Conservation (phyloP, 345 rosid genomes). For the Adansonia digitata region DNA sequence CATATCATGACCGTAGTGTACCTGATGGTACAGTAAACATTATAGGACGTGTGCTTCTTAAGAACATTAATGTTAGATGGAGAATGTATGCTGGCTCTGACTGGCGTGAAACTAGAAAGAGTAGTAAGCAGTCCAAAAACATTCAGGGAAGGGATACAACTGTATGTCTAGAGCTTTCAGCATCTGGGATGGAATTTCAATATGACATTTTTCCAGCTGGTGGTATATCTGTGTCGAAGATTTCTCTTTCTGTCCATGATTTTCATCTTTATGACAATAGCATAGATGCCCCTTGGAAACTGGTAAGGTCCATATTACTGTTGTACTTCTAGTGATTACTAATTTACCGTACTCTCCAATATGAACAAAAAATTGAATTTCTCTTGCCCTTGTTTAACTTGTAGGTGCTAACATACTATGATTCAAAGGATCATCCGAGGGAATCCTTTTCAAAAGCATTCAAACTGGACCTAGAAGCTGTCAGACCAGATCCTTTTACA, state of each 20-base stretch:
- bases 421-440: conserved; percentile 85
- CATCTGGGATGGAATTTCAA: conserved; percentile 57
- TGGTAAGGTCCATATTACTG: conserved; percentile 43
- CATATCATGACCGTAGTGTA: conserved; percentile 21
- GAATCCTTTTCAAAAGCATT: conserved; percentile 77
- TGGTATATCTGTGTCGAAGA: conserved; percentile 57
- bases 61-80: conserved; percentile 67
- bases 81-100: conserved; percentile 78
- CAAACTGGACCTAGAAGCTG: conserved; percentile 76
- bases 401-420: conserved; percentile 71
- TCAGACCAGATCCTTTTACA: conserved; percentile 75
- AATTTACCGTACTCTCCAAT: conserved; percentile 10
- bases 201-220: conserved; percentile 58
- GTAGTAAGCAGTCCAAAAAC: conserved; percentile 21
- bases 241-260: conserved; percentile 62
- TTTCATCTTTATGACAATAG: conserved; percentile 72
- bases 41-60: conserved; percentile 53
- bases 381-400: conserved; percentile 19
- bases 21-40: conserved; percentile 39
- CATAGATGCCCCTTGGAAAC: conserved; percentile 70
- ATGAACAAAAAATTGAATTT: not conserved
- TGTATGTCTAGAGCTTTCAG: conserved; percentile 59
- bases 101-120: conserved; percentile 47
- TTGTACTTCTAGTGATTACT: not conserved
- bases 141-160: conserved; percentile 49